phyloP scores from a whole-genome alignment of 2,329 filamentous ascomycete species.

The Polytolypa hystricis region DNA sequence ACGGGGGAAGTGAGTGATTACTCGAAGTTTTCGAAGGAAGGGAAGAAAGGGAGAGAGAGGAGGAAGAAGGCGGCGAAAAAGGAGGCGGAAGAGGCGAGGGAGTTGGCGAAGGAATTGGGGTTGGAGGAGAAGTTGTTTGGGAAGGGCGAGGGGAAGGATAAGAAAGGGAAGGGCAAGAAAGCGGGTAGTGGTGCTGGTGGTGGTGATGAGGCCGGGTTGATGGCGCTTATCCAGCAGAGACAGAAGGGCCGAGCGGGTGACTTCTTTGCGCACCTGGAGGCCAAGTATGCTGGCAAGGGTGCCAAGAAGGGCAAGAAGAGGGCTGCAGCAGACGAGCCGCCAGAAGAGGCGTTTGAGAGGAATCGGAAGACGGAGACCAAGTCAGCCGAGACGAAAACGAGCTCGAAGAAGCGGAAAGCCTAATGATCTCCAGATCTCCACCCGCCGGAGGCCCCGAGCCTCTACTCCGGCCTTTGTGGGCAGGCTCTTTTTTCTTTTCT shows the following conservation, averaged over 20 bases:
- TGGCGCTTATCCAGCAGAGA: slow-evolving; percentile 63
- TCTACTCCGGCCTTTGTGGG: no score
- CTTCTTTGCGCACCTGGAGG: slow-evolving; percentile 64
- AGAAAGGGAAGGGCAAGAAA: slow-evolving; percentile 35
- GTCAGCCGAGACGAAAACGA: slow-evolving; percentile 21
- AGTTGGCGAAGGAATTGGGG: slow-evolving; percentile 63
- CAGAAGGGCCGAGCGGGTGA: slow-evolving; percentile 51
- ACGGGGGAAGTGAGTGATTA: slow-evolving; percentile 56
- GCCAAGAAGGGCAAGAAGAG: slow-evolving; percentile 44
- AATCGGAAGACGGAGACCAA: slow-evolving; percentile 17
- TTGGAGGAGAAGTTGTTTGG: slow-evolving; percentile 60
- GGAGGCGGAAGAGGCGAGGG: slow-evolving; percentile 63
- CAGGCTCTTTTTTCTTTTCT: neutral
- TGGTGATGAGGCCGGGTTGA: slow-evolving; percentile 40
- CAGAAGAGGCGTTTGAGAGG: slow-evolving; percentile 49
- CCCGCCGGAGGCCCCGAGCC: no score
- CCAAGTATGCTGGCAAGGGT: slow-evolving; percentile 51
- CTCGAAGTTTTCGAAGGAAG: slow-evolving; percentile 61
- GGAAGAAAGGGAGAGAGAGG: slow-evolving; percentile 49
- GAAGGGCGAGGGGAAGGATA: slow-evolving; percentile 21
- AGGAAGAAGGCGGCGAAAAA: slow-evolving; percentile 51
- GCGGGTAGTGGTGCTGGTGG: slow-evolving; percentile 24
- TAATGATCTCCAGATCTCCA: neutral
- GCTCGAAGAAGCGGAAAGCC: slow-evolving; percentile 13
- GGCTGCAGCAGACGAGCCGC: slow-evolving; percentile 41